Conservation (phyloP, 108 stramenopile genomes). For the Cafeteria roenbergensis region DNA sequence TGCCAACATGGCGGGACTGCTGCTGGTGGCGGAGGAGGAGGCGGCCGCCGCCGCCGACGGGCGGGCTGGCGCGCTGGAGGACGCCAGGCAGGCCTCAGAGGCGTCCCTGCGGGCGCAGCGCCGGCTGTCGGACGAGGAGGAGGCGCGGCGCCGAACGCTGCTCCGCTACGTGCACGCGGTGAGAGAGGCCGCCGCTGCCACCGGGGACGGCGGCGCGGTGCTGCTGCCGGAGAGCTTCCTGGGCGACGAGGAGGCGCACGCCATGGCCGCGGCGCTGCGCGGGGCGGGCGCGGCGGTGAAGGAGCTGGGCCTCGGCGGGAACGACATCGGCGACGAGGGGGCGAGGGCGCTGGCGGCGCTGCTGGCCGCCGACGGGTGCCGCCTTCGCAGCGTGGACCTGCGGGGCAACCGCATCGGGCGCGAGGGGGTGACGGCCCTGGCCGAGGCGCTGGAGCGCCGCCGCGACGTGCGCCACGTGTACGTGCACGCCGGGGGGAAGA, state of each 20-base stretch:
- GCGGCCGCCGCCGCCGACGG: conserved; percentile 14
- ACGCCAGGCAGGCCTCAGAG: conserved; percentile 36
- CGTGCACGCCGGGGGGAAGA: conserved; percentile 67
- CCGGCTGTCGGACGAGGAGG: conserved; percentile 52
- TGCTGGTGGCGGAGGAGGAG: conserved; percentile 52
- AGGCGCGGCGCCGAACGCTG: conserved; percentile 63
- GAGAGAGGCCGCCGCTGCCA: conserved; percentile 44
- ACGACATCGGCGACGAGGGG: conserved; percentile 54
- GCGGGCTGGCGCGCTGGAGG: conserved; percentile 29
- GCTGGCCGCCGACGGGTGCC: conserved; percentile 35
- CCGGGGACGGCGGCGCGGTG: conserved; percentile 44
- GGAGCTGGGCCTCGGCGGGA: conserved; percentile 55
- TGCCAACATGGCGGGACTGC: conserved; percentile 43
- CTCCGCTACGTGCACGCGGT: conserved; percentile 64
- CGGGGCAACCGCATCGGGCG: conserved; percentile 47
- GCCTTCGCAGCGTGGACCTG: conserved; percentile 48
- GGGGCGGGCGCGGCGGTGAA: conserved; percentile 45
- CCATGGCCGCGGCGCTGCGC: conserved; percentile 55
- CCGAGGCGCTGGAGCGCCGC: conserved; percentile 57
- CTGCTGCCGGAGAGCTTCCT: conserved; percentile 58
- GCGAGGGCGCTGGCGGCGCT: conserved; percentile 59
- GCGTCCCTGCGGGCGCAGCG: conserved; percentile 35
- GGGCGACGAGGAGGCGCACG: conserved; percentile 56
- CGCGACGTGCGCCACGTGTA: conserved; percentile 58
- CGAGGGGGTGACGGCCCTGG: conserved; percentile 51